Conservation (phyloP, 75 land plant species). For the Selaginella tamariscina region DNA sequence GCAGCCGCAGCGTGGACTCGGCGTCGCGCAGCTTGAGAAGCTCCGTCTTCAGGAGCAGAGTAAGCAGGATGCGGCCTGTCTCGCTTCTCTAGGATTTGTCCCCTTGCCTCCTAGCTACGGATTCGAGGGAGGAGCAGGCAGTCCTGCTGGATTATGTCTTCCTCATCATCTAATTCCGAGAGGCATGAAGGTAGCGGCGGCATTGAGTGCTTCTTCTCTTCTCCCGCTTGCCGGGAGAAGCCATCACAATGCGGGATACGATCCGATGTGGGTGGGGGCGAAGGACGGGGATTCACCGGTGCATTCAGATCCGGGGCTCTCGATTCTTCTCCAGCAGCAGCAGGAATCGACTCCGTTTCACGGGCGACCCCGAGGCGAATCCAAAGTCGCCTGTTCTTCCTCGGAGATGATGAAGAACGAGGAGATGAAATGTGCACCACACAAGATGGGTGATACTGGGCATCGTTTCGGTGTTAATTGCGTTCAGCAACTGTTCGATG, state of each 20-base stretch:
- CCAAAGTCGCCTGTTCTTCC: background rate
- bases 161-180: background rate
- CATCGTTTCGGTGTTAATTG: background rate
- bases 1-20: background rate
- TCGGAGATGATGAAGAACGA: background rate
- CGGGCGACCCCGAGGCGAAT: background rate
- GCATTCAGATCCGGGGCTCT: background rate
- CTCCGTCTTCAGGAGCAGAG: background rate
- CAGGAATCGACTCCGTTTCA: too few relatives aligned
- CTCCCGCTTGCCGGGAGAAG: too few relatives aligned
- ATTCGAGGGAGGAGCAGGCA: background rate
- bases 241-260: background rate
- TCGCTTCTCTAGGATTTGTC: background rate
- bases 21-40: conserved; percentile 8
- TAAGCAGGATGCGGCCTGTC: background rate
- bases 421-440: background rate
- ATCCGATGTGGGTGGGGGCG: background rate
- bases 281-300: background rate
- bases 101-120: background rate
- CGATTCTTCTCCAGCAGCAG: background rate
- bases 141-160: background rate
- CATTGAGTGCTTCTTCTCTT: too few relatives aligned
- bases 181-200: background rate
- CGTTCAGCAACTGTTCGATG: background rate
- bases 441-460: background rate